Conservation (phyloP, 768 basidiomycete species). For the Dacryopinax primogenitus region DNA sequence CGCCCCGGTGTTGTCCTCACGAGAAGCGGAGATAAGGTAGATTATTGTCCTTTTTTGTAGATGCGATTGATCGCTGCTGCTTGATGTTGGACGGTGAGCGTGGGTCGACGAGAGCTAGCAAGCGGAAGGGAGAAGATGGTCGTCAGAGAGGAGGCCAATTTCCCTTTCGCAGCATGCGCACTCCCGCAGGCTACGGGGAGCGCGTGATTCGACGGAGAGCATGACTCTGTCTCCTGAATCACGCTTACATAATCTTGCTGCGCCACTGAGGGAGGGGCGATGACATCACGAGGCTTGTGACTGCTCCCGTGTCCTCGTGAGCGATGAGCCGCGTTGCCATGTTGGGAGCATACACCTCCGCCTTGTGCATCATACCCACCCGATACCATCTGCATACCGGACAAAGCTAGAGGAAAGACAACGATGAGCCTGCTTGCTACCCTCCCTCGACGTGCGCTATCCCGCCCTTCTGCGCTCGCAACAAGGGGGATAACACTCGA, state of each 20-base stretch:
- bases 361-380: background rate
- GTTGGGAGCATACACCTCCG: background rate
- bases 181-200: no score
- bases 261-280: background rate
- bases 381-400: background rate
- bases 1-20: background rate
- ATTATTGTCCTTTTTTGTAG: background rate
- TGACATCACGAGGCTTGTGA: slow-evolving; percentile 2
- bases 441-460: background rate
- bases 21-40: background rate
- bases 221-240: background rate
- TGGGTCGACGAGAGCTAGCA: no score
- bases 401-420: no score
- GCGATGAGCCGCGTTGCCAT: background rate
- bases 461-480: background rate
- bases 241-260: background rate
- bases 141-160: no score
- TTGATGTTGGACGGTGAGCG: no score
- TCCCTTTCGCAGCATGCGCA: no score
- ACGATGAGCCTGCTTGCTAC: background rate
- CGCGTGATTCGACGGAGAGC: background rate
- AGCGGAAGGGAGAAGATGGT: no score
- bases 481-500: background rate
- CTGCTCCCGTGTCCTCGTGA: slow-evolving; percentile 6
- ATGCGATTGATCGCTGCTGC: background rate